Evolutionary conservation across 2,329 filamentous ascomycete genomes (phyloP), one percentile per base, ranked within the genome.

Genomic region (Fonsecaea erecta): DNA sequence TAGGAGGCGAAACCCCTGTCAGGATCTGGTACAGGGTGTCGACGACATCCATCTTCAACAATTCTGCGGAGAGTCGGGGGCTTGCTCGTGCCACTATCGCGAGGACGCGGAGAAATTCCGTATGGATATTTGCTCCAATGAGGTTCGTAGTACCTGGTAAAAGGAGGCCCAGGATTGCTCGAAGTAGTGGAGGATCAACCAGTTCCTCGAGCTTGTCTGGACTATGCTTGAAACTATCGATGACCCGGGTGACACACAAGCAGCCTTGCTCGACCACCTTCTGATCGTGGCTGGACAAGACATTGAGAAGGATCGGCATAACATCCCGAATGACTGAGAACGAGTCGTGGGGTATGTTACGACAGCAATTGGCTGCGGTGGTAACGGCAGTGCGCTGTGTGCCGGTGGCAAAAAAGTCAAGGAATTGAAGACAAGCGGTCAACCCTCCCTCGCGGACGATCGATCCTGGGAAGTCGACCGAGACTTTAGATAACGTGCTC

Each of bases 21-120:
- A 99, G 80, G 48, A 99, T 98, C 77, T 99, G 95, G 75, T 98
- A 99, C 1, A 99, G 82, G 0, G 95, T 99, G 77, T 98, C 95
- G 28, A 99, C 95, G 60, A 99, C 90, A 71, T 97, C 94, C 85
- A 98, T 91, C 78, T 94, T 96, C 77, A 99, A 89, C 12, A 99
- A 84, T 73, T 97, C 94, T 1, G 91, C 90, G 3, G 95, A 96
- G 24, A 97, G 83, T 14, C 85, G 86, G 18, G 95, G 92, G 74
- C 95, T 98, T 1, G 93, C 92, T 71, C 91, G 91, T 46, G 94
- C 92, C 3, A 91, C 93, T 71, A 96, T 96, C 4, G 93, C 91
- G 62, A 99, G 82, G 6, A 98, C 93, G 35, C 94, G 89, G 24
- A 99, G 84, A 74, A 99, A 98, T 74, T 97, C 93, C 0, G 96